These are phyloP conservation scores for Pycnococcus provasolii DNA, from an alignment of 139 green algal genomes.

Conservation along the genomic window DNA sequence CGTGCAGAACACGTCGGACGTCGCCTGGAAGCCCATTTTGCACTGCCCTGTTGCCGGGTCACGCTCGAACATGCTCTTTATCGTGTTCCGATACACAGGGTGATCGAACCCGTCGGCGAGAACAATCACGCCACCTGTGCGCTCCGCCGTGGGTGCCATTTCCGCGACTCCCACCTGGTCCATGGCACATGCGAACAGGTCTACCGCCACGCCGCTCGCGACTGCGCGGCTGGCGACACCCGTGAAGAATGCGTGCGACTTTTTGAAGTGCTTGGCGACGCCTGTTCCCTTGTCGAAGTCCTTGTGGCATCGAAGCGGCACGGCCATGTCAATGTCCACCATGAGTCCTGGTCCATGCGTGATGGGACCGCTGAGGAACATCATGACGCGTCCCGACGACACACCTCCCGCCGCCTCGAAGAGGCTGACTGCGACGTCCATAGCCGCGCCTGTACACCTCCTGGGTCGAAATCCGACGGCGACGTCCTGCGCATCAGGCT, in stretches of 20 bases:
- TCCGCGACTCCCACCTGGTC: slow-evolving; percentile 57
- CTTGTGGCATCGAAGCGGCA: slow-evolving; percentile 36
- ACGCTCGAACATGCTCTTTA: slow-evolving; percentile 34
- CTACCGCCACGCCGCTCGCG: slow-evolving; percentile 26
- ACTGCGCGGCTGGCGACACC: background rate
- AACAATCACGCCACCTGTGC: slow-evolving; percentile 48
- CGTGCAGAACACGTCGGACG: slow-evolving; percentile 37
- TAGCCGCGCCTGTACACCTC: slow-evolving; percentile 42
- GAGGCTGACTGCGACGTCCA: slow-evolving; percentile 38
- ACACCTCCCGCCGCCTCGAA: slow-evolving; percentile 28
- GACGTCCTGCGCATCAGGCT: slow-evolving; percentile 20
- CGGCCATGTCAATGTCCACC: slow-evolving; percentile 31
- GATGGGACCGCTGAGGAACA: slow-evolving; percentile 40
- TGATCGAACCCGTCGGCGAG: slow-evolving; percentile 48
- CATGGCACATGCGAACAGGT: slow-evolving; percentile 51
- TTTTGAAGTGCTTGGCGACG: slow-evolving; percentile 25
- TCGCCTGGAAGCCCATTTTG: slow-evolving; percentile 29
- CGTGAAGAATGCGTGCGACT: slow-evolving; percentile 16
- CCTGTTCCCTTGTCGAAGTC: slow-evolving; percentile 35
- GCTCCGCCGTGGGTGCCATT: slow-evolving; percentile 35
- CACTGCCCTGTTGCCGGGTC: slow-evolving; percentile 24
- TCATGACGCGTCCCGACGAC: slow-evolving; percentile 32
- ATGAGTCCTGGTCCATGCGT: slow-evolving; percentile 39
- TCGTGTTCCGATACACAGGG: slow-evolving; percentile 39
- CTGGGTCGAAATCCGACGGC: slow-evolving; percentile 15